Conservation (phyloP, 2,329 filamentous ascomycete genomes). For the Albophoma yamanashiensis region DNA sequence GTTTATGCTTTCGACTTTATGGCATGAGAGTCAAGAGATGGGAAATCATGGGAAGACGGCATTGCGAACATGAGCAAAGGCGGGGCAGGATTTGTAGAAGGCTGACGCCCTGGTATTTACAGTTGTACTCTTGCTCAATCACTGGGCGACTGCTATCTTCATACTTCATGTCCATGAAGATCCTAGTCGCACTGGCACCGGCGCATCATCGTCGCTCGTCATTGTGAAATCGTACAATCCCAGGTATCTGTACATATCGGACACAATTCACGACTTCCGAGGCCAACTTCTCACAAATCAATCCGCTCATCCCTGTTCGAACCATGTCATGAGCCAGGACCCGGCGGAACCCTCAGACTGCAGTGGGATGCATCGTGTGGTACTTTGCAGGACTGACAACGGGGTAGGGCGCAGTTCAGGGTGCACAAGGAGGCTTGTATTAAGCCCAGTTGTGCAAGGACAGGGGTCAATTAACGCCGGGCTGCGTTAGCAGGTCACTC, state of each 20-base stretch:
- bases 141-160: background rate
- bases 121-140: background rate
- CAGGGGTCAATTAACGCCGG: no score
- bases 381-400: no score
- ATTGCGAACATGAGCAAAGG: background rate
- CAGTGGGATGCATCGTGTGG: no score
- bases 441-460: no score
- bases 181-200: background rate
- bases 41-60: background rate
- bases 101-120: background rate
- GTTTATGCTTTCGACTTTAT: background rate
- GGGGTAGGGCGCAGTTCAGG: no score
- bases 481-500: background rate
- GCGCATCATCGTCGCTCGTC: background rate
- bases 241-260: background rate
- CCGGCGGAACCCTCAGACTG: no score
- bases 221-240: background rate
- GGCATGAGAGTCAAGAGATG: background rate
- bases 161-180: background rate
- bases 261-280: no score
- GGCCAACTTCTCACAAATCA: background rate
- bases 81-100: background rate
- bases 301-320: background rate
- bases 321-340: slow-evolving; percentile 17
- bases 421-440: no score